Evolutionary conservation across 1,284 basidiomycete species (phyloP).

Genomic region (Naganishia cerealis): DNA sequence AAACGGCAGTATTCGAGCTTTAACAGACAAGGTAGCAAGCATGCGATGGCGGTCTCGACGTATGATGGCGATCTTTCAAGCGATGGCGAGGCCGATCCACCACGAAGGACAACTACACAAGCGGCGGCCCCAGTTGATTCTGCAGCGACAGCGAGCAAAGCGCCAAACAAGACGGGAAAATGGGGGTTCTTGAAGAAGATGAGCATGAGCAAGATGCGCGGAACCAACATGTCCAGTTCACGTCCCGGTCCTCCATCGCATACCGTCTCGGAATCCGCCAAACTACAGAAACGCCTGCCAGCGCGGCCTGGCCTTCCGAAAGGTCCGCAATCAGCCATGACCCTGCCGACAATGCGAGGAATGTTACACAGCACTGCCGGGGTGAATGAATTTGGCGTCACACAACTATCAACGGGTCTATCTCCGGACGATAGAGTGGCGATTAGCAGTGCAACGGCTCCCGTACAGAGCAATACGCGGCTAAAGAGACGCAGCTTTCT

Average conservation of each 20-base stretch:
- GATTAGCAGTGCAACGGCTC: slow-evolving; percentile 39
- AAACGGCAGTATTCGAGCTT: slow-evolving; percentile 4
- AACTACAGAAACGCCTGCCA: slow-evolving; percentile 31
- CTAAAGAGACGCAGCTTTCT: slow-evolving; percentile 77
- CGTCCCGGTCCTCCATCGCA: not conserved
- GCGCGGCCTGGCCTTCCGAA: slow-evolving; percentile 34
- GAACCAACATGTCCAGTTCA: slow-evolving; percentile 4
- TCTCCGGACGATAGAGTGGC: slow-evolving; percentile 25
- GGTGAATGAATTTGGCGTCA: slow-evolving; percentile 39
- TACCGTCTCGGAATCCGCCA: slow-evolving; percentile 8
- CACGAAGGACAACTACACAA: slow-evolving; percentile 43
- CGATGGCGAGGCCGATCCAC: slow-evolving; percentile 41
- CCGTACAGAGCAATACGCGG: slow-evolving; percentile 41
- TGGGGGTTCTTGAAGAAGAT: slow-evolving; percentile 96
- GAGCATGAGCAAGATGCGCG: slow-evolving; percentile 76
- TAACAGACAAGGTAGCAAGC: not conserved
- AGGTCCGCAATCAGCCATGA: slow-evolving; percentile 12
- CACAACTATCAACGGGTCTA: slow-evolving; percentile 45
- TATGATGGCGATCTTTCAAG: slow-evolving; percentile 5
- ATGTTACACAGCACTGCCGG: not conserved
- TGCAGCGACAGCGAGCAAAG: not conserved
- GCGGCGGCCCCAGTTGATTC: not conserved
- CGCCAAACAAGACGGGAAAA: slow-evolving; percentile 60
- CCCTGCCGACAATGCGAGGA: slow-evolving; percentile 15
- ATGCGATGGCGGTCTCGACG: slow-evolving; percentile 45